Evolutionary conservation across 768 basidiomycete genomes (phyloP).

Genomic region (Sporobolomyces pararoseus): DNA sequence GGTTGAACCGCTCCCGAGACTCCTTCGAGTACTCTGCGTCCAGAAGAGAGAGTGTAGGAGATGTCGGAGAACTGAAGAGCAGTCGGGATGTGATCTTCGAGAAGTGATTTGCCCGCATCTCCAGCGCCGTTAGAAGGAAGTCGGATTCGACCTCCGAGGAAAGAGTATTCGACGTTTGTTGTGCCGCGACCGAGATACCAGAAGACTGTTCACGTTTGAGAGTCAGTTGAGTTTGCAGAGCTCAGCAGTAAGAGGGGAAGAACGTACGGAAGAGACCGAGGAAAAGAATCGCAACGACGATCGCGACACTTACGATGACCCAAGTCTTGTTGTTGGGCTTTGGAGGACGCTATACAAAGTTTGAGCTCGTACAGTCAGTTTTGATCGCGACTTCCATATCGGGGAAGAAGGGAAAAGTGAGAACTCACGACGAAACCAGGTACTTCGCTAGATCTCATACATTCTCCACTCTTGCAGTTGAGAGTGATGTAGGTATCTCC

Average conservation of each 20-base stretch:
- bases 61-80: constrained; percentile 84
- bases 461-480: constrained; percentile 83
- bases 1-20: constrained; percentile 80
- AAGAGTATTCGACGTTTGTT: constrained; percentile 59
- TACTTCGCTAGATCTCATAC: constrained; percentile 85
- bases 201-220: constrained; percentile 55
- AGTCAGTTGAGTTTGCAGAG: neutral
- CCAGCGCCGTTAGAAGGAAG: constrained; percentile 46
- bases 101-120: constrained; percentile 69
- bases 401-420: neutral
- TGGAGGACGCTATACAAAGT: constrained; percentile 65
- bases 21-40: constrained; percentile 66
- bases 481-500: constrained; percentile 87
- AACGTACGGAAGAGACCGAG: constrained; percentile 55
- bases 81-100: constrained; percentile 91
- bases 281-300: constrained; percentile 71
- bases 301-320: constrained; percentile 78
- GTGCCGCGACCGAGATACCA: constrained; percentile 86
- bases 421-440: constrained; percentile 76
- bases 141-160: constrained; percentile 59
- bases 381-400: neutral
- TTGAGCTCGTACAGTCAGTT: no score
- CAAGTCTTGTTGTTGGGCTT: constrained; percentile 77
- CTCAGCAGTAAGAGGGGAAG: neutral
- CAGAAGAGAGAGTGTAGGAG: constrained; percentile 67